Evolutionary conservation across 495 filamentous ascomycete species (phyloP).

Genomic region (Aspergillus biplanus): DNA sequence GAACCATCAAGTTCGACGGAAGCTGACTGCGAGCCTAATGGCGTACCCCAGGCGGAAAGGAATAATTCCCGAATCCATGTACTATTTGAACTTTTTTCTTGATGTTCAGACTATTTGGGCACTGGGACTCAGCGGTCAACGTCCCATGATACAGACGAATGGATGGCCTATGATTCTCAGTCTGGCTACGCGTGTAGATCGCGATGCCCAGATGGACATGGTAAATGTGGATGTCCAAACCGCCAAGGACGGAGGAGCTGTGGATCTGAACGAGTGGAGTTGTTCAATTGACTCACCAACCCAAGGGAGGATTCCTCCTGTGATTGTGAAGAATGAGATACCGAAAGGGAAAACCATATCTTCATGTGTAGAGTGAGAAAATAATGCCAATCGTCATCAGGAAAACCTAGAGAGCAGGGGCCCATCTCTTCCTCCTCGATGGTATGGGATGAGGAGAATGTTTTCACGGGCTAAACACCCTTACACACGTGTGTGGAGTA

Average conservation of each 20-base stretch:
- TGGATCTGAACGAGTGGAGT: conserved; percentile 6
- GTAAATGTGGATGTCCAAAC: background rate
- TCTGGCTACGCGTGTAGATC: background rate
- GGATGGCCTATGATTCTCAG: too few species aligned
- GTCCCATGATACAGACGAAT: too few species aligned
- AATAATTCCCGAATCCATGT: background rate
- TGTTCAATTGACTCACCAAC: background rate
- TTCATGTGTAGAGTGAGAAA: background rate
- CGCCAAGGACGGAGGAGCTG: conserved; percentile 13
- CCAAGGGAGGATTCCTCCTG: background rate
- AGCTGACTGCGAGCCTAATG: background rate
- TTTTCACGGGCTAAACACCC: too few species aligned
- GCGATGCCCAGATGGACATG: background rate
- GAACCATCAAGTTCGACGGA: background rate
- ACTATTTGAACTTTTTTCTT: too few species aligned
- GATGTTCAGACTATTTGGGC: too few species aligned
- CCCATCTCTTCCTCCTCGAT: too few species aligned
- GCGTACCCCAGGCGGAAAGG: background rate
- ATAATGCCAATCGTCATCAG: too few species aligned
- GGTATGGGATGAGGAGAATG: too few species aligned
- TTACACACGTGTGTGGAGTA: too few species aligned
- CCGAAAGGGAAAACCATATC: background rate
- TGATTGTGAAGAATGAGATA: background rate
- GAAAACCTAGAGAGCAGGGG: too few species aligned
- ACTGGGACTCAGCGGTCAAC: too few species aligned